These are phyloP conservation scores for Aspergillus avenaceus DNA, from an alignment of 495 filamentous ascomycete genomes.

Conservation along the genomic window DNA sequence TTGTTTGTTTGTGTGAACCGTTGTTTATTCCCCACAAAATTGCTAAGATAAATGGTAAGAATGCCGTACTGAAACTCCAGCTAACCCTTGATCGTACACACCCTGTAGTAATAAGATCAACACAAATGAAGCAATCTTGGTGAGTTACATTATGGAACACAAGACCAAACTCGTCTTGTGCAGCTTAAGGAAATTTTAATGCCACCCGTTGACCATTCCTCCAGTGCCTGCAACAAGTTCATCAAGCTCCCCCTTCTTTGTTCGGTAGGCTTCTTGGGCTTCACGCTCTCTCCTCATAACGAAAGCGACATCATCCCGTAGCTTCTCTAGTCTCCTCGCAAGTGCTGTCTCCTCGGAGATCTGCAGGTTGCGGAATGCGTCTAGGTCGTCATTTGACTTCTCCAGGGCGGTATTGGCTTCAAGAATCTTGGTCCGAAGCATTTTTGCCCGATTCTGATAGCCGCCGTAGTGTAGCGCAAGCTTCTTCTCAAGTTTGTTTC, in stretches of 20 bases:
- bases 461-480: conserved; percentile 82
- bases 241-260: conserved; percentile 72
- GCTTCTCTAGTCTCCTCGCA: conserved; percentile 62
- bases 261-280: conserved; percentile 81
- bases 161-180: neutral
- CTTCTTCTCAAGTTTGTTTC: conserved; percentile 90
- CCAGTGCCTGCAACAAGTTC: conserved; percentile 42
- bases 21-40: too few species aligned
- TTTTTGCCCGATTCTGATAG: conserved; percentile 82
- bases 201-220: conserved; percentile 41
- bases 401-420: conserved; percentile 76
- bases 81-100: neutral
- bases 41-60: neutral
- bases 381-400: conserved; percentile 65
- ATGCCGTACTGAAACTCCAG: neutral
- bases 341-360: conserved; percentile 76
- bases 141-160: conserved; percentile 13
- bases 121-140: neutral
- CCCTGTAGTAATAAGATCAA: neutral
- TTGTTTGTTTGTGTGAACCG: too few species aligned
- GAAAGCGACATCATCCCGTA: conserved; percentile 80
- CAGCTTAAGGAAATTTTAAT: conserved; percentile 28
- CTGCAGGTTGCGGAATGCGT: conserved; percentile 71
- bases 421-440: conserved; percentile 71
- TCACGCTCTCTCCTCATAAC: conserved; percentile 81